phyloP scores from a whole-genome alignment of 805 yeast species.

The Candida xyloterini region DNA sequence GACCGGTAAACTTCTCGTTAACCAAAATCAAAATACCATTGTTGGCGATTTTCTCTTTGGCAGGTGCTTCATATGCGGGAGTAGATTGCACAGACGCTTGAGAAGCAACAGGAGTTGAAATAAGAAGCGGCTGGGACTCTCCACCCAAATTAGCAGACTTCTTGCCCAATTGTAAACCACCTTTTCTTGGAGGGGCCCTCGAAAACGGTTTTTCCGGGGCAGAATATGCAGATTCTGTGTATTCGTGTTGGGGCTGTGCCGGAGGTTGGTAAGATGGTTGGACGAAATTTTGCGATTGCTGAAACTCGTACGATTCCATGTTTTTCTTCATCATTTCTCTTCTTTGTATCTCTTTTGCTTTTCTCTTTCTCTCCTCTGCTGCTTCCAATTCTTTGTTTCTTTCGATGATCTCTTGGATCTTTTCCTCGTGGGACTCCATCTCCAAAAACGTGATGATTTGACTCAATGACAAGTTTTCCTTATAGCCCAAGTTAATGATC shows the following conservation, averaged over 20 bases:
- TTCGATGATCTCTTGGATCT: constrained; percentile 96
- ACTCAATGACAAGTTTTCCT: constrained; percentile 75
- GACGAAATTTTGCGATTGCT: constrained; percentile 21
- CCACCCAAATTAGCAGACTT: constrained; percentile 30
- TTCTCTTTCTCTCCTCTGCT: constrained; percentile 92
- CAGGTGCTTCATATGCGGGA: constrained; percentile 24
- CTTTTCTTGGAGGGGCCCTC: constrained; percentile 49
- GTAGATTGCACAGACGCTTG: constrained; percentile 18
- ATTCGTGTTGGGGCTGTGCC: constrained; percentile 21
- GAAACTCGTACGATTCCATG: constrained; percentile 38
- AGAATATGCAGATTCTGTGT: constrained; percentile 12
- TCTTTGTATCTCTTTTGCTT: constrained; percentile 86
- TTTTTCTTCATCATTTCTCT: constrained; percentile 67
- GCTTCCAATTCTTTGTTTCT: constrained; percentile 97
- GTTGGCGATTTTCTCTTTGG: constrained; percentile 42
- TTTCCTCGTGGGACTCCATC: constrained; percentile 98
- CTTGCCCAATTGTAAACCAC: constrained; percentile 79
- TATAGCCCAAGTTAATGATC: constrained; percentile 82
- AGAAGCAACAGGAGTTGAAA: constrained; percentile 27
- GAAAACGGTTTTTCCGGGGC: constrained; percentile 10
- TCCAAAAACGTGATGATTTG: constrained; percentile 89
- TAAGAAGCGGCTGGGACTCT: constrained; percentile 30
- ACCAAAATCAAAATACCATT: constrained; percentile 78
- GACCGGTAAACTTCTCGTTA: constrained; percentile 75
- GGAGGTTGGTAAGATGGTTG: constrained; percentile 23